Base-by-base conservation (phyloP, 2,329 filamentous ascomycete species). In the Magnaporthales sp. region DNA sequence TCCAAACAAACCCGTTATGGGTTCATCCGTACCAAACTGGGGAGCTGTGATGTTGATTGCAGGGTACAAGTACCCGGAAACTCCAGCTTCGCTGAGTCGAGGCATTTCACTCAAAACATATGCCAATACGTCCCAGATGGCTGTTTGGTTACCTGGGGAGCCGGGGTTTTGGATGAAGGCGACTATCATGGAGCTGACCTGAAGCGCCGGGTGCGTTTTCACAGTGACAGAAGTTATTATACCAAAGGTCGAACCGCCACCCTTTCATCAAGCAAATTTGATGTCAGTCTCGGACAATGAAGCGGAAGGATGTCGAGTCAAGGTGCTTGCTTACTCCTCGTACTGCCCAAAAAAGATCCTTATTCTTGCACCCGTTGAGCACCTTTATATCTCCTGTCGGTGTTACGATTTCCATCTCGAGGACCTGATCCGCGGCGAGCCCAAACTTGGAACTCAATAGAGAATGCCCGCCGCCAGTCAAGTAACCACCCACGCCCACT, bases 331-430 rank as follows among this genome's bases (percentile, higher is more conserved):
- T 74, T 74, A 85, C 81, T 10, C 87, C 86, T 67, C 83, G 76
- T 68, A 88, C 77, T 0, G 87, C 87, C 86, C 86, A 90, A 72
- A 87, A 89, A 0, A 89, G 74, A 66, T 89, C 86, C 0, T 75
- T 66, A 66, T 88, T 79, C 31, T 82, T 76, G 9, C 80, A 78
- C 32, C 82, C 81, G 60, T 83, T 86, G 1, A 82, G 80, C 0
- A 75, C 79, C 1, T 86, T 58, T 9, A 83, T 77, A 4, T 80
- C 72, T 0, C 86, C 86, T 4, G 72, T 70, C 0, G 81, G 83
- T 0, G 82, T 84, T 0, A 89, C 81, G 0, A 87, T 75, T 27
- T 86, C 80, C 74, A 84, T 81, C 69, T 86, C 79, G 7, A 89
- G 74, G 1, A 86, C 82, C 60, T 89, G 82, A 69, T 89, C 88